Conservation (phyloP, 805 yeast species). For the Candida ovalis region DNA sequence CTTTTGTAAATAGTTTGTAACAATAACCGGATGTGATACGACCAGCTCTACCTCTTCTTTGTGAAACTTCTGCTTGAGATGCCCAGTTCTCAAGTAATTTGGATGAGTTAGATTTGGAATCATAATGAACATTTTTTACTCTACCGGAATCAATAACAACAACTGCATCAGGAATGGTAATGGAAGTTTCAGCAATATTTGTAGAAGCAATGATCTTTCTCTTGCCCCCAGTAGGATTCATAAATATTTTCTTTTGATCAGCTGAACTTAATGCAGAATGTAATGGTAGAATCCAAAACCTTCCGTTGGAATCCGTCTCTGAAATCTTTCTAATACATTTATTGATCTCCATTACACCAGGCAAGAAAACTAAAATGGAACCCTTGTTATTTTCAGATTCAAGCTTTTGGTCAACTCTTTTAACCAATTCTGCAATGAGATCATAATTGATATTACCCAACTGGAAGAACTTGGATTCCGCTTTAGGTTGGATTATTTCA, state of each 20-base stretch:
- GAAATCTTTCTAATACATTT: conserved; percentile 47
- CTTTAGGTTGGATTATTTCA: conserved; percentile 50
- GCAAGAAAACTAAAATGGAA: conserved; percentile 78
- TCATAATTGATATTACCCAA: conserved; percentile 73
- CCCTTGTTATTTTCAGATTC: conserved; percentile 45
- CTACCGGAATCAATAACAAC: conserved; percentile 87
- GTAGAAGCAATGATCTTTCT: conserved; percentile 87
- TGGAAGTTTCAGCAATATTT: conserved; percentile 95
- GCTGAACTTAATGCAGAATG: conserved; percentile 84
- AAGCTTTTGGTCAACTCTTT: conserved; percentile 49
- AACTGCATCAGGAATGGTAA: conserved; percentile 92
- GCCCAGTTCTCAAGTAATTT: conserved; percentile 79
- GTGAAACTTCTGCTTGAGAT: conserved; percentile 84
- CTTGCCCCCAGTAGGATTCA: conserved; percentile 43
- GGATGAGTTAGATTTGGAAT: conserved; percentile 62
- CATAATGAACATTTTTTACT: conserved; percentile 74
- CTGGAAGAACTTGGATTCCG: conserved; percentile 63
- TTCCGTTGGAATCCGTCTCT: conserved; percentile 5
- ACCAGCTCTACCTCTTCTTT: conserved; percentile 98
- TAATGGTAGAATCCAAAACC: conserved; percentile 59
- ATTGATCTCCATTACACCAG: conserved; percentile 87
- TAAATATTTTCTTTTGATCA: conserved; percentile 79
- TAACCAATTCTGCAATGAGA: conserved; percentile 55
- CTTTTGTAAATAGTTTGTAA: conserved; percentile 70
- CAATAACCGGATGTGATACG: conserved; percentile 84